Percentiles rank a stretch among this genome's conserved stretches.
phyloP scores from a whole-genome alignment of 768 basidiomycete species.

The Rhodotorula toruloides region DNA sequence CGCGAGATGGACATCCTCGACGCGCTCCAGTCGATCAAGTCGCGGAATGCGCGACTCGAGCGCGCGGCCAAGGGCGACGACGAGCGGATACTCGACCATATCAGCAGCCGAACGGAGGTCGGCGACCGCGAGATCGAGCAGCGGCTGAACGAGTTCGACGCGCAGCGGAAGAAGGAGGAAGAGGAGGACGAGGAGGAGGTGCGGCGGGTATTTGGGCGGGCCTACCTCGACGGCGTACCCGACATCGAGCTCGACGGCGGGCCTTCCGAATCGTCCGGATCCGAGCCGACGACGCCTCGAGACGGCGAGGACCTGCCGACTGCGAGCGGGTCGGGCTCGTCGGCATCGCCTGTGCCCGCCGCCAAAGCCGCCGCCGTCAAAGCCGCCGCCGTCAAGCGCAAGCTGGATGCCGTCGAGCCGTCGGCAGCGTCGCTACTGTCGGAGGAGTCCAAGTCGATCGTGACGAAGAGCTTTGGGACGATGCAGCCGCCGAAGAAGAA shows the following conservation, averaged over 20 bases:
- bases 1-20: constrained; percentile 98
- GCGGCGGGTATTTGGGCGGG: constrained; percentile 77
- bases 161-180: constrained; percentile 58
- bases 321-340: constrained; percentile 41
- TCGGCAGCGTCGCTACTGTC: constrained; percentile 64
- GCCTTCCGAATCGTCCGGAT: constrained; percentile 38
- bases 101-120: constrained; percentile 52
- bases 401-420: constrained; percentile 73
- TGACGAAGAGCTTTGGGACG: constrained; percentile 53
- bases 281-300: constrained; percentile 39
- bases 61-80: constrained; percentile 57
- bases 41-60: constrained; percentile 81
- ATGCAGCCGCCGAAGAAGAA: constrained; percentile 54
- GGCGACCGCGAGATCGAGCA: constrained; percentile 55
- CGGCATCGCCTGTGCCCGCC: not conserved
- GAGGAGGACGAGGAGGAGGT: constrained; percentile 90
- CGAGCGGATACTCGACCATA: constrained; percentile 61
- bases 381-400: constrained; percentile 58
- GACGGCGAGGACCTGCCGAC: constrained; percentile 42
- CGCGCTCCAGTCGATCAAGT: constrained; percentile 84
- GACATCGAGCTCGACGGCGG: constrained; percentile 38
- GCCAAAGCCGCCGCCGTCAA: constrained; percentile 18
- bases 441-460: constrained; percentile 59
- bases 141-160: constrained; percentile 63
- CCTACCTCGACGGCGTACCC: constrained; percentile 46